Conservation (phyloP, 257 asterid species). For the Solanum chmielewskii region DNA sequence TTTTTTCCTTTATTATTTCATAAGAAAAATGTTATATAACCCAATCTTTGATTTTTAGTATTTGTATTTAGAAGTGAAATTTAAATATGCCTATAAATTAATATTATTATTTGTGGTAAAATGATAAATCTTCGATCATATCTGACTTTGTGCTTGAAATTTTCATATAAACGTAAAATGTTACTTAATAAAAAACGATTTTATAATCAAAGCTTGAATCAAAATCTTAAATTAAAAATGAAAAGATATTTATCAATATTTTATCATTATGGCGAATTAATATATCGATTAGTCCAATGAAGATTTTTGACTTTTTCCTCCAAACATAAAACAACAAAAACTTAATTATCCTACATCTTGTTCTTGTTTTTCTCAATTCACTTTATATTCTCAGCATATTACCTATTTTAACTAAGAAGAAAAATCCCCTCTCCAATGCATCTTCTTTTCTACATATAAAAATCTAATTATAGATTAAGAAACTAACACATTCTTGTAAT, state of each 20-base stretch:
- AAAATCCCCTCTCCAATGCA: background rate
- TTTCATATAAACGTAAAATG: background rate
- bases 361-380: constrained; percentile 22
- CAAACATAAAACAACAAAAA: background rate
- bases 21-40: background rate
- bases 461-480: background rate
- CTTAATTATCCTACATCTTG: background rate
- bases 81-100: background rate
- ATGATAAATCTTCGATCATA: fast-evolving
- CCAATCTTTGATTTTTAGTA: background rate
- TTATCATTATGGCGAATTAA: background rate
- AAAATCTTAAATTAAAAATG: background rate
- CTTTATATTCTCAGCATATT: constrained; percentile 20
- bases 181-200: background rate
- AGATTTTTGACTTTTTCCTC: background rate
- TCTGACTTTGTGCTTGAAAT: fast-evolving
- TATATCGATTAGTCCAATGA: background rate
- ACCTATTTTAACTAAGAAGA: constrained; percentile 5
- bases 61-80: background rate
- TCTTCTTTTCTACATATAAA: background rate
- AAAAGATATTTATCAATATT: background rate
- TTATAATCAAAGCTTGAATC: fast-evolving
- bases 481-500: background rate
- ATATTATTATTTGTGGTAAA: background rate
- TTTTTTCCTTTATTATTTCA: background rate